Conservation (phyloP, 1,284 basidiomycete genomes). For the Porodaedalea pini region DNA sequence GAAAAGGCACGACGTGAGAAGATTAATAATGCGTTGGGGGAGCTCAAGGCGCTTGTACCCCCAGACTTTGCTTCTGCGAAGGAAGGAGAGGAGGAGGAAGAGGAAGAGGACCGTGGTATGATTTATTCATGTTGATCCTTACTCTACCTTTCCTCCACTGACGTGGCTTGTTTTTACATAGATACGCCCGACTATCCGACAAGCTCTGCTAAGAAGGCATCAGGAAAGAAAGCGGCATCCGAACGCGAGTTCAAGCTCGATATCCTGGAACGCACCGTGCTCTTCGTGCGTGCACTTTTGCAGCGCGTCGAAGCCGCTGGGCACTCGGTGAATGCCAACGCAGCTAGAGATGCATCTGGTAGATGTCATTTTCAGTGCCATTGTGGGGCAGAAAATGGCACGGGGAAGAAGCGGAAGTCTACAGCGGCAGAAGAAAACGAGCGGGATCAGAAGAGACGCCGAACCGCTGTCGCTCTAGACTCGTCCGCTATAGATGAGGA, state of each 20-base stretch:
- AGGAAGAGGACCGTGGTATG: background rate
- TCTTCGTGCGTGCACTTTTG: constrained; percentile 63
- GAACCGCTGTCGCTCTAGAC: background rate
- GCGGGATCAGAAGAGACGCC: background rate
- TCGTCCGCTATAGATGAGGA: background rate
- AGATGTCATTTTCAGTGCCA: no score
- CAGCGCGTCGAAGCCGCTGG: constrained; percentile 21
- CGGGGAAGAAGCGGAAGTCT: background rate
- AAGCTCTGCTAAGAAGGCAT: background rate
- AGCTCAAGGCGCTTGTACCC: constrained; percentile 63
- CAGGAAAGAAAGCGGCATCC: background rate
- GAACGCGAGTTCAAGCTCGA: constrained; percentile 81
- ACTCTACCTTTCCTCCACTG: background rate
- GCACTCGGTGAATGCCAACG: background rate
- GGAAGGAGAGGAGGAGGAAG: constrained; percentile 30
- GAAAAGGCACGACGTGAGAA: constrained; percentile 79
- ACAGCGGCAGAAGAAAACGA: background rate
- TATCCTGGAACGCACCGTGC: constrained; percentile 69
- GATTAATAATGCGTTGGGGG: constrained; percentile 75
- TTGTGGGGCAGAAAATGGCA: background rate
- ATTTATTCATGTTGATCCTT: background rate
- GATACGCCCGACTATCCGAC: background rate
- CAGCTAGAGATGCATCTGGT: background rate
- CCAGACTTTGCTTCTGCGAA: constrained; percentile 35
- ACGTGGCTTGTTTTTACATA: background rate